Base-by-base conservation (phyloP, 1,139 yeast species). In the Candida tetrigidarum region DNA sequence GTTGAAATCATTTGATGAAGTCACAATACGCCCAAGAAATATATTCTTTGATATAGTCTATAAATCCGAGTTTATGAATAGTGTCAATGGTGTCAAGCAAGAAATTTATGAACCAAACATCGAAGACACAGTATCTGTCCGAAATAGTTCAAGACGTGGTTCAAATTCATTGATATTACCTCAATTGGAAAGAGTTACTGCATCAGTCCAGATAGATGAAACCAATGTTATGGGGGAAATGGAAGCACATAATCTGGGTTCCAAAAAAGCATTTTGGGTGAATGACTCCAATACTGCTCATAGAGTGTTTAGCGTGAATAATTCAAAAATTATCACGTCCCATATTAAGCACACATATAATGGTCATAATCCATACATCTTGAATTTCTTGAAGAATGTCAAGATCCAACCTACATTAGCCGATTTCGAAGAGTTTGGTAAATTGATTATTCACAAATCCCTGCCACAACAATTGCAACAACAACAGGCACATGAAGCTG, bases 381-480 rank as follows among this genome's bases (percentile, higher is more conserved):
- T 80, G 46, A 75, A 76, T 41, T 84, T 79, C 56, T 69, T 91
- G 46, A 70, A 72, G 9, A 74, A 71, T 11, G 70, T 84, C 30
- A 70, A 71, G 15, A 74, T 84, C 46, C 81, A 76, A 27, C 87
- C 91, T 0, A 66, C 77, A 1, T 58, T 85, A 38, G 74, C 75
- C 29, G 84, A 83, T 45, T 85, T 83, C 50, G 64, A 76, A n/a
- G 95, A 87, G 53, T 88, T 89, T 72, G 95, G 95, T 1, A 48
- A 39, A 23, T 14, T 42, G 48, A 49, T 8, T 33, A 33, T 28
- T 19, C 37, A 22, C 18, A 37, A 18, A 10, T 12, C 38, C 2
- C 45, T 43, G 27, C 42, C 8, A 23, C 42, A 16, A 16, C 37
- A 39, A 23, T 27, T 19, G 22, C 22, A 49, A 10, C 23, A 3